Conservation (phyloP, 1,139 yeast species). For the Starmera stellimalicola region DNA sequence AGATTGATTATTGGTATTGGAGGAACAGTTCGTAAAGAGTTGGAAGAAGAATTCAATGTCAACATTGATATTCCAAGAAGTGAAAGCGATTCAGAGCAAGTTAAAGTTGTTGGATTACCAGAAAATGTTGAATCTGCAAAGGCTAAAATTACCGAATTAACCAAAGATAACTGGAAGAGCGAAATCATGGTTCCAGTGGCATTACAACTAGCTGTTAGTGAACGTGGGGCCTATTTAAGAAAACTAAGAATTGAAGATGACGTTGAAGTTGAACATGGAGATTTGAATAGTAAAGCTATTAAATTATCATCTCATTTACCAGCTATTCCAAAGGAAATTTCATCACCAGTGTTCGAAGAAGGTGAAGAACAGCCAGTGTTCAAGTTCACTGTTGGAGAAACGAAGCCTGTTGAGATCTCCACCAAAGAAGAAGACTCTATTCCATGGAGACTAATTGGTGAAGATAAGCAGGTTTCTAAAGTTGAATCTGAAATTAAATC, state of each 20-base stretch:
- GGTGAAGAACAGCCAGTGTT: slow-evolving; percentile 32
- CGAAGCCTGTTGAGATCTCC: background rate
- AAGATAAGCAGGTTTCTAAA: slow-evolving; percentile 22
- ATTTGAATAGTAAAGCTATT: slow-evolving; percentile 37
- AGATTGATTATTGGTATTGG: slow-evolving; percentile 74
- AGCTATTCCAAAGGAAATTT: slow-evolving; percentile 41
- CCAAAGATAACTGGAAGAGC: slow-evolving; percentile 30
- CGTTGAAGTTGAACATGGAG: slow-evolving; percentile 59
- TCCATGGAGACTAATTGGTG: slow-evolving; percentile 53
- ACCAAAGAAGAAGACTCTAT: slow-evolving; percentile 32
- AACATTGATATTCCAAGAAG: slow-evolving; percentile 61
- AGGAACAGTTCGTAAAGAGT: slow-evolving; percentile 63
- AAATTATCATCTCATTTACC: slow-evolving; percentile 33
- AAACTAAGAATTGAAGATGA: slow-evolving; percentile 43
- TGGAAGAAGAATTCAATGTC: slow-evolving; percentile 65
- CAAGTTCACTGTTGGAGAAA: slow-evolving; percentile 37
- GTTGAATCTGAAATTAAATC: slow-evolving; percentile 24
- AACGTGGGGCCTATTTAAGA: slow-evolving; percentile 59
- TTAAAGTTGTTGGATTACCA: slow-evolving; percentile 47
- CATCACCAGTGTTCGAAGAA: too few species aligned
- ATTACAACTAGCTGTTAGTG: slow-evolving; percentile 54
- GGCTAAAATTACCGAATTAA: slow-evolving; percentile 43
- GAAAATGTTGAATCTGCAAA: slow-evolving; percentile 51
- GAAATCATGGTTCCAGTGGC: slow-evolving; percentile 48
- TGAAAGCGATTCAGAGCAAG: slow-evolving; percentile 33